Conservation (phyloP, 495 filamentous ascomycete species). For the Xylaria intraflava region DNA sequence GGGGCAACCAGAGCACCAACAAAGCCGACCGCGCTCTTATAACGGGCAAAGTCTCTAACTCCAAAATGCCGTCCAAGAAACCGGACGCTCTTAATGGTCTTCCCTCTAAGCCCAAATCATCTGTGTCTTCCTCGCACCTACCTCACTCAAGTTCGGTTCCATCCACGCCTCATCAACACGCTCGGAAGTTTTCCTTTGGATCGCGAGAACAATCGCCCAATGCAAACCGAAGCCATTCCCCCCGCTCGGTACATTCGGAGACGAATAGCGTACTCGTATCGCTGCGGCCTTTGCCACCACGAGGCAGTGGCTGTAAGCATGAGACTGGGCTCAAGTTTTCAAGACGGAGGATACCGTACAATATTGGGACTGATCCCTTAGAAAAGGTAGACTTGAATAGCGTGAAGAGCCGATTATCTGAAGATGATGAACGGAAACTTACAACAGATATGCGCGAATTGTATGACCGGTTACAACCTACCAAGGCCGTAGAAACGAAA, state of each 20-base stretch:
- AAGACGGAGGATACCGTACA: constrained; percentile 81
- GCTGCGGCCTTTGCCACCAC: constrained; percentile 47
- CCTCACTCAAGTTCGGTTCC: constrained; percentile 84
- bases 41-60: constrained; percentile 42
- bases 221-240: constrained; percentile 69
- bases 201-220: constrained; percentile 83
- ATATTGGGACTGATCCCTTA: constrained; percentile 67
- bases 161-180: constrained; percentile 85
- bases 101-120: constrained; percentile 30
- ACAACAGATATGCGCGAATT: constrained; percentile 74
- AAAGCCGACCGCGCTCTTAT: constrained; percentile 52
- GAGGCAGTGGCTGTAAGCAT: constrained; percentile 64
- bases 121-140: constrained; percentile 22
- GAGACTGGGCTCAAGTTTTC: constrained; percentile 53
- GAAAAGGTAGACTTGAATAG: constrained; percentile 62
- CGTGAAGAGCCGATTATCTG: constrained; percentile 55
- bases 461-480: constrained; percentile 80
- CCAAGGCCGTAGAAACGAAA: constrained; percentile 66
- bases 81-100: constrained; percentile 24
- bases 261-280: constrained; percentile 65
- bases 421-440: constrained; percentile 70
- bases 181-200: constrained; percentile 74
- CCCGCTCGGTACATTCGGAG: constrained; percentile 85
- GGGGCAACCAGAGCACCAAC: constrained; percentile 38
- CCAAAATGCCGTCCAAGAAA: constrained; percentile 47